Percentiles rank a stretch among this genome's conserved stretches.
phyloP scores from a whole-genome alignment of 1,284 basidiomycete genomes.

The Heterobasidion occidentale region DNA sequence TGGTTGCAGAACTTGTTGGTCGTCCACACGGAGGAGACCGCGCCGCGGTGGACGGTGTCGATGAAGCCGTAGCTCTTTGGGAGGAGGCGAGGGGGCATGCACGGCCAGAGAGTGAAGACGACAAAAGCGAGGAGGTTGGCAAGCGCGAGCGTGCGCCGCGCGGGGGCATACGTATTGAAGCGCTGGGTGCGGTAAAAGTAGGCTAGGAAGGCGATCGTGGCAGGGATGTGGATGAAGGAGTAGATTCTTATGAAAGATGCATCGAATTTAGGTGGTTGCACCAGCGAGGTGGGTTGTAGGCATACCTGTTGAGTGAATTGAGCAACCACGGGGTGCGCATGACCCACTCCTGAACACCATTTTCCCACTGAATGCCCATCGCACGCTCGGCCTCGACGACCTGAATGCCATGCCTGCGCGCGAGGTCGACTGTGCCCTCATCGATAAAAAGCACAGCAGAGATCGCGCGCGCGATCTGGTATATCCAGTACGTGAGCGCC shows the following conservation, averaged over 20 bases:
- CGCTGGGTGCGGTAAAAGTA: constrained; percentile 22
- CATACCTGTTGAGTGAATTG: constrained; percentile 19
- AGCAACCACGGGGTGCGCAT: constrained; percentile 17
- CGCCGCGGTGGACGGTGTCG: constrained; percentile 8
- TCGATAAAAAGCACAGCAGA: constrained; percentile 25
- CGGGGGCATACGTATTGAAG: constrained; percentile 20
- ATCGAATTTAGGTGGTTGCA: background rate
- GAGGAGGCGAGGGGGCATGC: constrained; percentile 26
- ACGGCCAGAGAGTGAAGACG: constrained; percentile 27
- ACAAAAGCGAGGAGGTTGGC: constrained; percentile 26
- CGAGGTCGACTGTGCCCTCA: constrained; percentile 17
- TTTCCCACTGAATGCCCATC: constrained; percentile 22
- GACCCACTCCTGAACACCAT: constrained; percentile 19
- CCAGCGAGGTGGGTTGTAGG: background rate
- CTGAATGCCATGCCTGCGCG: constrained; percentile 21
- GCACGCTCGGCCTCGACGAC: constrained; percentile 19
- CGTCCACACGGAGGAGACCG: constrained; percentile 8
- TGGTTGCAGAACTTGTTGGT: constrained; percentile 11
- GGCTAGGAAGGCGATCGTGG: constrained; percentile 25
- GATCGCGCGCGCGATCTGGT: constrained; percentile 23
- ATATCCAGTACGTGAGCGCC: constrained; percentile 16
- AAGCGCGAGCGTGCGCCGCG: constrained; percentile 23
- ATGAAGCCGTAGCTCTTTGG: constrained; percentile 8
- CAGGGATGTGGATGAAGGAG: constrained; percentile 28
- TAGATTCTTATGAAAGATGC: constrained; percentile 16